Evolutionary conservation across 495 filamentous ascomycete species (phyloP), one percentile per base, ranked within the genome.

Genomic region (Aspergillus leporis): DNA sequence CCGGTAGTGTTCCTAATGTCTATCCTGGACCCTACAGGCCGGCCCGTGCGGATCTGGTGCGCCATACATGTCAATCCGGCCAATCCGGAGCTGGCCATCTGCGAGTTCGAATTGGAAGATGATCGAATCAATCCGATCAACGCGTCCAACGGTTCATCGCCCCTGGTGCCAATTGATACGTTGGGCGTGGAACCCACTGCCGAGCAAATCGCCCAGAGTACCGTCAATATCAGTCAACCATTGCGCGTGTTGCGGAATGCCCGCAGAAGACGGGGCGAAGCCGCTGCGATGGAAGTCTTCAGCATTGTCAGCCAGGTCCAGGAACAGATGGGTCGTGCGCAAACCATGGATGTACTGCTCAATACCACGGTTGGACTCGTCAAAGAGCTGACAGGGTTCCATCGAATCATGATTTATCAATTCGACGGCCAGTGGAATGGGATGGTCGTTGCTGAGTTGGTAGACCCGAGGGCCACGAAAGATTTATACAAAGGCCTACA

Each of bases 391-490:
- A 96, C 91, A 0, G 92, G 93, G 0, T 98, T 97, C 63, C 92
- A 96, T 64, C 89, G 92, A 2, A 89, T 96, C 10, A 89, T 97
- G 88, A 82, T 98, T 16, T 97, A 96, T 70, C 92, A 95, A 65
- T 98, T 97, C 61, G 93, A 98, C 68, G 78, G 84, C 45, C 69
- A 78, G 3, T 93, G 86, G 77, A 96, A 96, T 68, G 92, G 92
- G 0, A 83, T 85, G 46, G 92, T 96, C 2, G 92, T 97, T 36
- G 89, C 91, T 0, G 93, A 97, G 66, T 70, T 97, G 13, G 87
- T 96, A 21, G 90, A 98, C 66, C 86, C 88, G 4, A 71, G 82
- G 30, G 83, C 84, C n/a, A 92, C 91, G 0, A 89, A 88, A 55
- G 91, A 96, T 69, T 79, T 96, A 0, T 97, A 91, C 75, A 91